A percentile compares a stretch with the other conserved stretches of the same genome.
These are phyloP conservation scores for Xylaria scruposa DNA, from an alignment of 495 filamentous ascomycete species.

Conservation along the genomic window DNA sequence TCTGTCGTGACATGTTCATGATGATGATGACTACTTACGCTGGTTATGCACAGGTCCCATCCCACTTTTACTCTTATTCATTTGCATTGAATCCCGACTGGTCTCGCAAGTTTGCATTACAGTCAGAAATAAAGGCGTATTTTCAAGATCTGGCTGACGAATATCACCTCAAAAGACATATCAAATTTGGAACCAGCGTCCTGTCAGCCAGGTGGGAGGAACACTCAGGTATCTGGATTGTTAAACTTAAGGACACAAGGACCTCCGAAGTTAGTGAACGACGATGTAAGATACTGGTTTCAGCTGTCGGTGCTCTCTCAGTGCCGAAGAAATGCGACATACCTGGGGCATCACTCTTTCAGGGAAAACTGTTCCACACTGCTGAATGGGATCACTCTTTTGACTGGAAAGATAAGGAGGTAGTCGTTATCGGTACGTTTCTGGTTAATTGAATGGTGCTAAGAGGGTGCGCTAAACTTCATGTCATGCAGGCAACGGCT, in stretches of 20 bases:
- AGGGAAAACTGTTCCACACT: background rate
- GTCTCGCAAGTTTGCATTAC: background rate
- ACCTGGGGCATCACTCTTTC: background rate
- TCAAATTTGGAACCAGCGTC: background rate
- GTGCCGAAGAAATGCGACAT: background rate
- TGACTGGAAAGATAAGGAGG: background rate
- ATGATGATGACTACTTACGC: background rate
- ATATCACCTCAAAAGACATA: background rate
- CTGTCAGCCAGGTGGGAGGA: background rate
- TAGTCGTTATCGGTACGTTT: background rate
- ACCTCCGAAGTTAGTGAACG: background rate
- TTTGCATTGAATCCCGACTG: background rate
- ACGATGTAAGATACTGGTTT: background rate
- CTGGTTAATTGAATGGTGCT: background rate
- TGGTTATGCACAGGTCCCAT: background rate
- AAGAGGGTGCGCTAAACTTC: background rate
- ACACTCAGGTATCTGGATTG: background rate
- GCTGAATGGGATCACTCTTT: background rate
- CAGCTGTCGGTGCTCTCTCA: background rate
- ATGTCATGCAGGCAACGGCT: background rate
- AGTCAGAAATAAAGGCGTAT: background rate
- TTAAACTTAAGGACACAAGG: background rate
- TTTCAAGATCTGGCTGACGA: background rate
- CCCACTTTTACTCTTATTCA: background rate
- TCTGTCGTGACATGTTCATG: background rate